phyloP scores from a whole-genome alignment of 228 moss, liverwort and hornwort genomes.

The Sphagnum magellanicum region DNA sequence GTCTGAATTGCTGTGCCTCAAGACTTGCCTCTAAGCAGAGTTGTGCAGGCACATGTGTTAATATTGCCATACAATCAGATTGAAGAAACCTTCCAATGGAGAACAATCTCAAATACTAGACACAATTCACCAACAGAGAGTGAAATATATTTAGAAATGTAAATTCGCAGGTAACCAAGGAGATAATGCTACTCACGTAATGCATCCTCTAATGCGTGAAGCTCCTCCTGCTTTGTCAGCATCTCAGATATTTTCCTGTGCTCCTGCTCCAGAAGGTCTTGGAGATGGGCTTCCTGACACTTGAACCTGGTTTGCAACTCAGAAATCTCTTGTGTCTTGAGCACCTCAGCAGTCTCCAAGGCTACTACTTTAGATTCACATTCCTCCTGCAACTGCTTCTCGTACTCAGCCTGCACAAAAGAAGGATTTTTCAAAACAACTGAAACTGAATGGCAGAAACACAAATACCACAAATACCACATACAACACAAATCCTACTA shows the following conservation, averaged over 20 bases:
- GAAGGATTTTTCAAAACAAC: too few species aligned
- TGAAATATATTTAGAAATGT: not conserved
- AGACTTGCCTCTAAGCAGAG: slow-evolving; percentile 9
- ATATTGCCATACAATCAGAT: not conserved
- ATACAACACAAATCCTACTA: too few species aligned
- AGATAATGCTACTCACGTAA: not conserved
- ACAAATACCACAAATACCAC: too few species aligned
- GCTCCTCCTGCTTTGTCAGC: slow-evolving; percentile 16
- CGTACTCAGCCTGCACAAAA: slow-evolving; percentile 1
- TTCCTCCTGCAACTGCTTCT: not conserved
- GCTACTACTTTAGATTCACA: not conserved
- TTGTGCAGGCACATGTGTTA: not conserved
- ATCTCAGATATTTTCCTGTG: slow-evolving; percentile 12
- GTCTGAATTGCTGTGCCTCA: not conserved
- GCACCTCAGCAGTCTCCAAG: not conserved
- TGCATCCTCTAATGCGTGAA: slow-evolving; percentile 10
- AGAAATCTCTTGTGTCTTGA: not conserved
- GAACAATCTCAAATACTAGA: not conserved
- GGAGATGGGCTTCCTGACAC: slow-evolving; percentile 8
- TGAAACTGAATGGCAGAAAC: too few species aligned
- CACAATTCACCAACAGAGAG: not conserved
- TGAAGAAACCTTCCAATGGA: not conserved
- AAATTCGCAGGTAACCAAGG: not conserved
- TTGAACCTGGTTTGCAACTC: not conserved
- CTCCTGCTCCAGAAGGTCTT: slow-evolving; percentile 11